Base-by-base conservation (phyloP, 2,329 filamentous ascomycete species). In the Fusarium chaquense region DNA sequence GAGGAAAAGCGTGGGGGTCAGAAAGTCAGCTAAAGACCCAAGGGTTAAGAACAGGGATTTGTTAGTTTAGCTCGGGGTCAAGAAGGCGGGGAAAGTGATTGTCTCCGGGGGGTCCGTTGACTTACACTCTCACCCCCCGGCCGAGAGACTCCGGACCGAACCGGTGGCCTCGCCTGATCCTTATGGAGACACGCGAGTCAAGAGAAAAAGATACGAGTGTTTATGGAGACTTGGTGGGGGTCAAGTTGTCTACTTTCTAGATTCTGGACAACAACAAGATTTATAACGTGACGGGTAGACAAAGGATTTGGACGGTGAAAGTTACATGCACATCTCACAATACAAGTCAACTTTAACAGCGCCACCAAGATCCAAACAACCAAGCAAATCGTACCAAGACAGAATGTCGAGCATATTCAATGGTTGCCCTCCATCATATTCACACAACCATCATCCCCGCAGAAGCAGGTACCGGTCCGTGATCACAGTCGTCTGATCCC, bases 71-170 rank as follows among this genome's bases (percentile, higher is more conserved):
- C n/a, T 46, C 11, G 55, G 58, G 47, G 26, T 57, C 46, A 52
- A 63, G 41, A 55, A 62, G 58, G 60, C 47, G 47, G 60, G 58
- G 49, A 43, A 44, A 30, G 18, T 40, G 18, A 51, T 40, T 40
- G 49, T 24, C 36, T 40, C 49, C 33, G 49, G 49, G 49, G 47
- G 49, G 35, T 51, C 49, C 49, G 49, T 35, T 6, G 35, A 65
- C 47, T 62, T 57, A 56, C 57, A 64, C 63, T 40, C n/a, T 40
- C n/a, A 40, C 36, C 20, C 69, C 59, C 71, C 71, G 71, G 71
- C 71, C 71, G 71, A 73, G 71, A 71, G 64, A 59, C 57, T 68
- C 71, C 69, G 71, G 71, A 13, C 69, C 71, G 71, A 67, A 74
- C 61, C 69, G 67, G 64, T 32, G 47, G 60, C 45, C 28, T 58